Evolutionary conservation across 1,284 basidiomycete genomes (phyloP), one percentile per base, ranked within the genome.

Genomic region (Apiotrichum gracile): DNA sequence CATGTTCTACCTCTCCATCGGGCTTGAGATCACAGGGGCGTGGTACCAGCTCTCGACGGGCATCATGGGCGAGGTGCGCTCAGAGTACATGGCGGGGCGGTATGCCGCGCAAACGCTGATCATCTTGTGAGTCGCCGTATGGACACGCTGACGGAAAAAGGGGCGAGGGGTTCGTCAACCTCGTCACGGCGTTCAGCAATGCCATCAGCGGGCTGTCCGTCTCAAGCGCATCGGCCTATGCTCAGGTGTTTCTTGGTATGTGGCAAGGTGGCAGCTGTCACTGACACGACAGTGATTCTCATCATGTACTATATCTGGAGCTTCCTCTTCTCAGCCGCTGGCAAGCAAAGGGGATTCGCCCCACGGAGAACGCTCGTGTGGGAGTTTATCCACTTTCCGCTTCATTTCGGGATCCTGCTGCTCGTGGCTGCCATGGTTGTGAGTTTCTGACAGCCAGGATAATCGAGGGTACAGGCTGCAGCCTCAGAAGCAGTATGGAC

Each of bases 51-150:
- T 16, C 19, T 38, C 14, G 27, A 40, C 12, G 24, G 43, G 41
- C 9, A 26, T 29, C 53, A 13, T 51, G 42, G 37, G 42, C 49
- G n/a, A 39, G 51, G 34, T n/a, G 14, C 22, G 38, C 6, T 27
- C 40, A 7, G 24, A 35, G 22, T 31, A 37, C 1, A 17, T 61
- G 17, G 47, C 51, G 2, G 44, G 57, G 26, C 52, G 63, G 22
- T 68, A 64, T 49, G 67, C 61, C n/a, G 60, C 62, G 5, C 63
- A 67, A 39, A 64, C 61, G 3, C 47, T 69, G 39, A 67, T 66
- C 48, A 61, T 65, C 24, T 42, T 65, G 65, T 67, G 46, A 49
- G 65, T 48, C 17, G 21, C 21, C 25, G 7, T 29, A 16, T 13
- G 10, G 40, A 17, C 5, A 24, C 24, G 19, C 17, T 16, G 43